These are phyloP conservation scores for Carex myosuroides DNA, from an alignment of 176 grass and related monocot genomes.

Conservation along the genomic window DNA sequence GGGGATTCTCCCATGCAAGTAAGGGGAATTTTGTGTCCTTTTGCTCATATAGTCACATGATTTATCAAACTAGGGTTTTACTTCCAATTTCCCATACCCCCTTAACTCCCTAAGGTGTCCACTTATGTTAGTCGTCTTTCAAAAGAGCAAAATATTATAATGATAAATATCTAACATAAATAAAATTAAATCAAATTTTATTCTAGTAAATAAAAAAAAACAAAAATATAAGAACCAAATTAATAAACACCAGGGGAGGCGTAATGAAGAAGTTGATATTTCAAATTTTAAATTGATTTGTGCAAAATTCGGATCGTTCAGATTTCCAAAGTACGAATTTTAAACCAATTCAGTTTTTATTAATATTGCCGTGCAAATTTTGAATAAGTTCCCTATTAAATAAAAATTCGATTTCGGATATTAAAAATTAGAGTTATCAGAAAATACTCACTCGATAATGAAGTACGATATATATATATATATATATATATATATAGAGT, in stretches of 20 bases:
- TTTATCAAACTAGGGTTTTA: conserved; percentile 9
- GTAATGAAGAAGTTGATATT: too few species aligned
- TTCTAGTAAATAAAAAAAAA: neutral
- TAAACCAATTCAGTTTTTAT: too few species aligned
- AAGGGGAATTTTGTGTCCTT: neutral
- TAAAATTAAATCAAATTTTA: neutral
- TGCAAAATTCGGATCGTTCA: too few species aligned
- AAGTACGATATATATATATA: too few species aligned
- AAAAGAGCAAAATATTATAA: neutral
- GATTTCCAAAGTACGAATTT: too few species aligned
- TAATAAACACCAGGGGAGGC: neutral
- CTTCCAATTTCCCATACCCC: neutral
- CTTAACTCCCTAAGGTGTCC: neutral
- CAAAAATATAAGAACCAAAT: neutral
- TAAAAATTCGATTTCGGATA: too few species aligned
- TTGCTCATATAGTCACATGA: conserved; percentile 5
- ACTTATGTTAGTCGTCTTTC: neutral
- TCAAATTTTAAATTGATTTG: too few species aligned
- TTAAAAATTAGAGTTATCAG: too few species aligned
- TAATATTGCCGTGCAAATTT: too few species aligned
- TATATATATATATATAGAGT: too few species aligned
- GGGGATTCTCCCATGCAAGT: conserved; percentile 11
- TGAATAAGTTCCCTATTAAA: too few species aligned
- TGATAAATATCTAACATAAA: neutral
- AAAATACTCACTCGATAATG: too few species aligned